Evolutionary conservation across 257 asterid genomes (phyloP), one percentile per base, ranked within the genome.

Genomic region (Primulina tabacum): DNA sequence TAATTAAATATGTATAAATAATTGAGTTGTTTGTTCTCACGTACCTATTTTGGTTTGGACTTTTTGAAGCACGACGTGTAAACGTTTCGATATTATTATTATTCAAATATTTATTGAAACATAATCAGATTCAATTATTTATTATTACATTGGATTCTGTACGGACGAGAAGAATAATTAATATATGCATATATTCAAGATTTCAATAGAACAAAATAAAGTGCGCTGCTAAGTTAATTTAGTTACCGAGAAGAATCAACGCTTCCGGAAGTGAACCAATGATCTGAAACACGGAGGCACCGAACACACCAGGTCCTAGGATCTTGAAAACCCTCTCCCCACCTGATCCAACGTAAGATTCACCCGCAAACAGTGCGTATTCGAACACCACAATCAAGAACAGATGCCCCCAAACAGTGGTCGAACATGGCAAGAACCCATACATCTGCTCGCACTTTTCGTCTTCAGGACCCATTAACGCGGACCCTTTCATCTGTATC

Each of bases 291-390:
- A 80, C 88, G 60, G 84, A 73, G 0, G 88, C 90, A 65, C 88
- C 90, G 35, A 85, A 85, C 29, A 85, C 71, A 60, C 86, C 87
- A 24, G 90, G 86, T 0, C 90, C 90, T 21, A 82, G 81, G 4
- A 82, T 85, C 52, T 85, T 81, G 84, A 85, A 85, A 2, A 85
- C 72, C 71, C 73, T 56, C 60, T 78, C 79, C 4, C 88, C 88
- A 14, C 86, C 88, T 1, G 80, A 64, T 1, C 73, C 84, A 8
- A 82, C 81, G 10, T 76, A 77, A 1, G 84, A 73, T 60, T 85
- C 90, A 24, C 75, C 87, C 16, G 72, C 84, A 37, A 80, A 79
- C 35, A 85, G 66, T 11, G 82, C 64, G 38, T 74, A 85, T 32
- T 85, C 82, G 37, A 78, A 85, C 4, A 85, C 80, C 1, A 72